Evolutionary conservation across 192 early-diverging fungal genomes (phyloP).

Genomic region (Polychytrium aggregatum): DNA sequence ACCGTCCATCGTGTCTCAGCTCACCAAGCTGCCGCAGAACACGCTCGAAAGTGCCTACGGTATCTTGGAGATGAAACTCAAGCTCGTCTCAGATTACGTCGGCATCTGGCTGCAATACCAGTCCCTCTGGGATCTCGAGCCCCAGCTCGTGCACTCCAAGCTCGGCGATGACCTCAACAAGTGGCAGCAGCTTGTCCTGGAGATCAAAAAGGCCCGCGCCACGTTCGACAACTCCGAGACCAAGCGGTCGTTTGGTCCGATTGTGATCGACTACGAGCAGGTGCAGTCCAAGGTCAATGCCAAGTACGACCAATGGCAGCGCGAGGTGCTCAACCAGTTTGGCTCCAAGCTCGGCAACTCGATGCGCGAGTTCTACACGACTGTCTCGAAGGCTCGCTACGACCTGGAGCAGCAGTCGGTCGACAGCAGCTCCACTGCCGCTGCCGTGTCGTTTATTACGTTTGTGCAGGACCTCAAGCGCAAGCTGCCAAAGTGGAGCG

Average conservation of each 20-base stretch:
- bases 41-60: constrained; percentile 69
- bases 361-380: constrained; percentile 71
- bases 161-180: constrained; percentile 79
- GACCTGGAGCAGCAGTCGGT: constrained; percentile 83
- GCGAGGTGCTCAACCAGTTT: constrained; percentile 87
- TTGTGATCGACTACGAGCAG: constrained; percentile 91
- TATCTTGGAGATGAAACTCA: constrained; percentile 66
- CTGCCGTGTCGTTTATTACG: constrained; percentile 87
- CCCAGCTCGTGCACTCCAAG: constrained; percentile 63
- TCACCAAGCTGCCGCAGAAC: constrained; percentile 59
- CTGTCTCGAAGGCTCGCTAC: constrained; percentile 61
- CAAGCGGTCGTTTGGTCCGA: constrained; percentile 70
- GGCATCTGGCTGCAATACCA: constrained; percentile 96
- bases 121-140: constrained; percentile 94
- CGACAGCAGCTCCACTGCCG: constrained; percentile 74
- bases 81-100: constrained; percentile 73
- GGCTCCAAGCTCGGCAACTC: constrained; percentile 64
- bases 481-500: constrained; percentile 63
- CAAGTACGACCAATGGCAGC: constrained; percentile 97
- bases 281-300: constrained; percentile 97
- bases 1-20: background rate
- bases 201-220: constrained; percentile 84
- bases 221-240: constrained; percentile 98
- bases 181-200: constrained; percentile 90
- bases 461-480: constrained; percentile 91